A percentile compares a stretch with the other conserved stretches of the same genome.
phyloP scores from a whole-genome alignment of 495 filamentous ascomycete species.

The Tuber borchii region DNA sequence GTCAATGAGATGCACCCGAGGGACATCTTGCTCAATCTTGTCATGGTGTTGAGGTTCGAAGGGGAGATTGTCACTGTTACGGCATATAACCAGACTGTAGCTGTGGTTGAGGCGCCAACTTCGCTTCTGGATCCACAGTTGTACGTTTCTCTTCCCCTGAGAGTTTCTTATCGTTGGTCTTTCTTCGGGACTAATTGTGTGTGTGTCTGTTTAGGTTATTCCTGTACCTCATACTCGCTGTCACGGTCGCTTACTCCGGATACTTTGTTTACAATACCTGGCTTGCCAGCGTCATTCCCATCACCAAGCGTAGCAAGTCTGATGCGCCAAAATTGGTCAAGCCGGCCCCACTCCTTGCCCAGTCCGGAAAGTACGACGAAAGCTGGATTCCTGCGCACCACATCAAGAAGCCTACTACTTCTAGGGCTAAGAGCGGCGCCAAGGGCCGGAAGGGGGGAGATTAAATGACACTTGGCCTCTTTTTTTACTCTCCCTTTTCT shows the following conservation, averaged over 20 bases:
- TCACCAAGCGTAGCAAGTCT: constrained; percentile 60
- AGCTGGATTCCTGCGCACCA: constrained; percentile 93
- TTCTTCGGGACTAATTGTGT: constrained; percentile 38
- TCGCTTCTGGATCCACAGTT: constrained; percentile 95
- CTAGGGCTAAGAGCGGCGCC: constrained; percentile 19
- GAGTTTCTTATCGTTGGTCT: constrained; percentile 12
- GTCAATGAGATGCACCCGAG: constrained; percentile 88
- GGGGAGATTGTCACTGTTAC: constrained; percentile 65
- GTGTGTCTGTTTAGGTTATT: constrained; percentile 63
- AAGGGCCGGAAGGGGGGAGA: constrained; percentile 25
- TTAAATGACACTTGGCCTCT: background rate
- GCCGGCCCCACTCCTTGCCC: constrained; percentile 12
- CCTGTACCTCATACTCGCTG: constrained; percentile 86
- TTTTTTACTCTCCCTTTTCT: background rate
- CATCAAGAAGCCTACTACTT: constrained; percentile 63
- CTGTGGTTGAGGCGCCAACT: constrained; percentile 83
- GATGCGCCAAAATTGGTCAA: constrained; percentile 21
- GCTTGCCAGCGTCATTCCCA: constrained; percentile 92
- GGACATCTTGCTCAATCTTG: constrained; percentile 73
- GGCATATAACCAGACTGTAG: constrained; percentile 81
- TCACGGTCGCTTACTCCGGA: constrained; percentile 65
- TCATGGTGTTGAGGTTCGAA: constrained; percentile 64
- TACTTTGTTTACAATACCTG: constrained; percentile 99
- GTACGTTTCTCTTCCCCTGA: constrained; percentile 50
- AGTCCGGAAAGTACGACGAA: constrained; percentile 61